A percentile compares a stretch with the other conserved stretches of the same genome.
phyloP scores from a whole-genome alignment of 306 rosid species.

The Acacia confusa region DNA sequence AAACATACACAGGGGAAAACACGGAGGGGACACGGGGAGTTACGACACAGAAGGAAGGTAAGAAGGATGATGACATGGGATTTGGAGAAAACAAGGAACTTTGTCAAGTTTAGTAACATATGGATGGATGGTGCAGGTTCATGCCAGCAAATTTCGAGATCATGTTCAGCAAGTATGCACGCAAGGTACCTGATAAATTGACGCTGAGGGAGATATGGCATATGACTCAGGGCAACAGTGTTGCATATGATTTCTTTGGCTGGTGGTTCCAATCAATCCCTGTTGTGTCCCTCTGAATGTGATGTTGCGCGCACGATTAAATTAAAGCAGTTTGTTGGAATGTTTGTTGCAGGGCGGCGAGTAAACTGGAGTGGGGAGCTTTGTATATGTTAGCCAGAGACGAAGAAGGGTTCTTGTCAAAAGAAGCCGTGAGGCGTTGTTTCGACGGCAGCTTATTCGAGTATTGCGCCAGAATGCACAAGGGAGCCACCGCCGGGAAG shows the following conservation, averaged over 20 bases:
- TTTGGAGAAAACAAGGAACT: slow-evolving; percentile 4
- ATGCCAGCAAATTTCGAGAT: slow-evolving; percentile 67
- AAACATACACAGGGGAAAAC: slow-evolving; percentile 70
- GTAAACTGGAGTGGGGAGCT: slow-evolving; percentile 73
- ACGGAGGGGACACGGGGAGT: slow-evolving; percentile 69
- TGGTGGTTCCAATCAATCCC: slow-evolving; percentile 32
- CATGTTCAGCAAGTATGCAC: slow-evolving; percentile 75
- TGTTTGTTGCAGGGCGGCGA: slow-evolving; percentile 49
- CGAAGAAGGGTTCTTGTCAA: slow-evolving; percentile 62
- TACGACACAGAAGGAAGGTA: slow-evolving; percentile 88
- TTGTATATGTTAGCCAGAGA: slow-evolving; percentile 69
- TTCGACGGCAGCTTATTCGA: slow-evolving; percentile 81
- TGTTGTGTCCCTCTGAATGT: background rate
- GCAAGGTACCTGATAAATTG: slow-evolving; percentile 61
- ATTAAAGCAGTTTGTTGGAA: background rate
- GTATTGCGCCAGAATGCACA: slow-evolving; percentile 61
- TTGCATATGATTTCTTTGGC: slow-evolving; percentile 72
- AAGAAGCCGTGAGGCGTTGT: slow-evolving; percentile 83
- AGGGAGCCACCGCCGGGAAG: slow-evolving; percentile 41
- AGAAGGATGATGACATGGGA: slow-evolving; percentile 4
- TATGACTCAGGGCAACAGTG: slow-evolving; percentile 74
- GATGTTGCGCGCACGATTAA: background rate
- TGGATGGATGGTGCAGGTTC: slow-evolving; percentile 43
- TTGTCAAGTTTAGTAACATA: background rate
- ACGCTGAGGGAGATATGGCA: slow-evolving; percentile 60